Evolutionary conservation across 495 filamentous ascomycete species (phyloP).

Genomic region (Xeromyces bisporus): DNA sequence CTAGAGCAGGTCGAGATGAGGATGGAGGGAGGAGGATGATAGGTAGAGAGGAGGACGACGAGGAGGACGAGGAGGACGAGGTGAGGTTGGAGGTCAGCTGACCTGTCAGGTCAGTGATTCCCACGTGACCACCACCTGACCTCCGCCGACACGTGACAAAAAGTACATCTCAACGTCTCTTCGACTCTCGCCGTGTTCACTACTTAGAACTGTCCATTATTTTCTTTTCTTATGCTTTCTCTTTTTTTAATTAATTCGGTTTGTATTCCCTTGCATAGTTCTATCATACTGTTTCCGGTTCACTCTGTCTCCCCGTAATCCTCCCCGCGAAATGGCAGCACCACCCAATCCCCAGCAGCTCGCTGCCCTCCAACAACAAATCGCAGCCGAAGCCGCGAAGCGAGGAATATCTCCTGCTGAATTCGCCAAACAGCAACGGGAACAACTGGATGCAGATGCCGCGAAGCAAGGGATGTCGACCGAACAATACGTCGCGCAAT

Average conservation of each 20-base stretch:
- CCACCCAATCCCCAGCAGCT: slow-evolving; percentile 59
- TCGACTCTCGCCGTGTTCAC: too few relatives aligned
- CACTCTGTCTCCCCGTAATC: slow-evolving; percentile 3
- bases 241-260: too few relatives aligned
- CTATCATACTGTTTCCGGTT: neutral
- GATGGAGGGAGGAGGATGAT: too few relatives aligned
- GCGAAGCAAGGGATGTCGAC: slow-evolving; percentile 43
- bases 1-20: too few relatives aligned
- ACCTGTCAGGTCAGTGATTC: too few relatives aligned
- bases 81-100: too few relatives aligned
- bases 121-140: too few relatives aligned
- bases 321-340: slow-evolving; percentile 22
- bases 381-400: slow-evolving; percentile 58
- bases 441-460: slow-evolving; percentile 43
- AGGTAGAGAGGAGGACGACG: too few relatives aligned
- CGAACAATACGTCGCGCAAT: slow-evolving; percentile 45
- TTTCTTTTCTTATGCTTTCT: neutral
- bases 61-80: too few relatives aligned
- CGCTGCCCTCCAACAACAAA: slow-evolving; percentile 62
- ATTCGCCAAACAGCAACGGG: slow-evolving; percentile 44
- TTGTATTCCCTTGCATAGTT: slow-evolving; percentile 1
- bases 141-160: too few relatives aligned
- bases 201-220: too few relatives aligned
- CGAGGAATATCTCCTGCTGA: slow-evolving; percentile 60
- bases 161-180: too few relatives aligned